Evolutionary conservation across 352 stramenopile genomes (phyloP), one percentile per base, ranked within the genome.

Genomic region (Thraustotheca clavata): DNA sequence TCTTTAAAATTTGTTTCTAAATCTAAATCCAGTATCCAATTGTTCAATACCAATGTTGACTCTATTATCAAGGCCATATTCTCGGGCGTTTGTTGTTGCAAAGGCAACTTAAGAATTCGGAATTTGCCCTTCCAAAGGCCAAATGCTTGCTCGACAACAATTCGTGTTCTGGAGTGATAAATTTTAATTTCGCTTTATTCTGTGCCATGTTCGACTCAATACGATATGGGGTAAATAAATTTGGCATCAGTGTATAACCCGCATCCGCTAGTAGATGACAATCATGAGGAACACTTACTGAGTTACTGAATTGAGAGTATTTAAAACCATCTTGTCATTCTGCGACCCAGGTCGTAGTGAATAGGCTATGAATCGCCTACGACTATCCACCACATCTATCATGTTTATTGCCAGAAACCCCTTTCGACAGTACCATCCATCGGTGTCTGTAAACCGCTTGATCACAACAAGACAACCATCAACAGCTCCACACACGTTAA

Each of bases 381-480:
- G 16, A 47, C 47, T 14, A 34, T 67, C 59, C 24, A 61, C 59
- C 0, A 67, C 18, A n/a, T 35, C 43, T 35, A 61, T 60, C 18
- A 67, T 26, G 26, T 67, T 67, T 4, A 67, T 22, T 14, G 59
- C 59, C 24, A 49, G 59, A 27, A 67, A 62, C 36, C 22, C 59
- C 4, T 67, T 62, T 31, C 43, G 59, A 24, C 43, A 67, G 27
- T 67, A 67, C 59, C 59, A 67, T 12, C 59, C 59, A 24, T 67
- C 59, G 47, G 59, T 26, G 27, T 67, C 24, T 18, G 16, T 8
- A 32, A 24, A 57, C 24, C 59, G 16, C 11, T 60, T 57, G 18
- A 67, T 40, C 26, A 60, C 22, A 24, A 67, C 39, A 12, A 67
- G 59, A 12, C 41, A 43, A 1, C 59, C 43, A 29, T 67, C 43